A percentile compares a stretch with the other conserved stretches of the same genome.
Conservation (phyloP, 257 asterid species). For the Parsonsia alboflavescens region DNA sequence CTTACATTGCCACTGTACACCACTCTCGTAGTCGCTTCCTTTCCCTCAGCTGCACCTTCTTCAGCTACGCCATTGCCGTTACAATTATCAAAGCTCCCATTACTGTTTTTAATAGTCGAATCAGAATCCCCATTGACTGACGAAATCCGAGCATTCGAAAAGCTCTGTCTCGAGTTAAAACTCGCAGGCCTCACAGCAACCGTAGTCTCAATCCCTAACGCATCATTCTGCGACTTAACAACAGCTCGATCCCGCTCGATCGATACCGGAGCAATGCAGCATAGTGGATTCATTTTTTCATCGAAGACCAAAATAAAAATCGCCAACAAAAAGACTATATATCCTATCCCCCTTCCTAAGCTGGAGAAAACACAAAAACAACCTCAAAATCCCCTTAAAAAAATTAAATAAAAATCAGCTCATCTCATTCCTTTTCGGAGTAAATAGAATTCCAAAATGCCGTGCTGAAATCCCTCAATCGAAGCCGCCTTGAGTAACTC, state of each 20-base stretch:
- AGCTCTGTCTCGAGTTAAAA: conserved; percentile 62
- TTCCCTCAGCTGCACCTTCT: conserved; percentile 34
- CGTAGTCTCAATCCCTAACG: conserved; percentile 36
- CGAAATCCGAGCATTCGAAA: conserved; percentile 39
- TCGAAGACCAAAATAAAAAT: background rate
- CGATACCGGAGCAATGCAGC: conserved; percentile 99
- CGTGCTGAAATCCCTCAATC: conserved; percentile 21
- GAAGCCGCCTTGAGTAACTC: conserved; percentile 4
- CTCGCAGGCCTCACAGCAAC: conserved; percentile 34
- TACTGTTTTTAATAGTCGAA: background rate
- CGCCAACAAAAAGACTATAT: background rate
- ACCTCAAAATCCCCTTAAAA: background rate
- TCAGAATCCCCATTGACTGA: conserved; percentile 37
- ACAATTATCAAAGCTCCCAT: background rate
- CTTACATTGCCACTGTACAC: conserved; percentile 29
- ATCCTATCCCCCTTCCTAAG: background rate
- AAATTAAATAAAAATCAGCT: background rate
- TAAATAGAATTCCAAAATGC: conserved; percentile 17
- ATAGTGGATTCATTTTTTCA: conserved; percentile 76
- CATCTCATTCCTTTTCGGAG: conserved; percentile 2
- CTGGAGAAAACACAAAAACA: conserved; percentile 1
- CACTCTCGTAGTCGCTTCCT: conserved; percentile 18
- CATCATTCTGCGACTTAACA: conserved; percentile 54
- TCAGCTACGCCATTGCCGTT: conserved; percentile 23
- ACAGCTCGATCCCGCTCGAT: conserved; percentile 73